A percentile compares a stretch with the other conserved stretches of the same genome.
These are phyloP conservation scores for Aspergillus hortae DNA, from an alignment of 2,329 filamentous ascomycete species.

Conservation along the genomic window DNA sequence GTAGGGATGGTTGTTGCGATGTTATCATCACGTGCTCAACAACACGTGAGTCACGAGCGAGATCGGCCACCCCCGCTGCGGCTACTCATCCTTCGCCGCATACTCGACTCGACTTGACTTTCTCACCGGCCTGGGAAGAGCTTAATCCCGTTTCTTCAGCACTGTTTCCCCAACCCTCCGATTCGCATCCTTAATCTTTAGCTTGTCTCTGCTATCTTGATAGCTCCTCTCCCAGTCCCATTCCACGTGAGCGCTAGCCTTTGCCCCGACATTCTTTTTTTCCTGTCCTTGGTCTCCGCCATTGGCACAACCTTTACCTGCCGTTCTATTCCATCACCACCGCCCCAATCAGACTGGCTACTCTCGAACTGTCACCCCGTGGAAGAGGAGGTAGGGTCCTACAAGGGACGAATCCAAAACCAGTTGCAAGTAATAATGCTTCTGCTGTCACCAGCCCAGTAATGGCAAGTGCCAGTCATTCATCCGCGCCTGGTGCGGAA, in stretches of 20 bases:
- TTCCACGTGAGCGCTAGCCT: background rate
- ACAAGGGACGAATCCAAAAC: slow-evolving; percentile 24
- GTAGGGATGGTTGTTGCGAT: background rate
- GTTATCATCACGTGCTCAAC: slow-evolving; percentile 9
- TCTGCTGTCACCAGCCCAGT: slow-evolving; percentile 33
- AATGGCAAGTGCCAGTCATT: slow-evolving; percentile 33
- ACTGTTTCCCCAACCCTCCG: too few species aligned
- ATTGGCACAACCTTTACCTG: slow-evolving; percentile 6
- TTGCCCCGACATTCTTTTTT: slow-evolving; percentile 4
- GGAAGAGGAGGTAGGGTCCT: slow-evolving; percentile 34
- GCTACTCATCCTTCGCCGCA: background rate
- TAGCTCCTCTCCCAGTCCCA: background rate
- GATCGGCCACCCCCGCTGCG: slow-evolving; percentile 12
- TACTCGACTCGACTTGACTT: background rate
- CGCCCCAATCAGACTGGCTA: slow-evolving; percentile 35
- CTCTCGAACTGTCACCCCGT: slow-evolving; percentile 28
- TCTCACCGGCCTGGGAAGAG: background rate
- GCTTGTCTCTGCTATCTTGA: too few species aligned
- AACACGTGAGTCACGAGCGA: slow-evolving; percentile 17
- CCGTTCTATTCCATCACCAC: slow-evolving; percentile 3
- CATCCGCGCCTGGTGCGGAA: slow-evolving; percentile 24
- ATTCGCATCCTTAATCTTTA: too few species aligned
- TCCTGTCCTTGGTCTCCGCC: slow-evolving; percentile 7
- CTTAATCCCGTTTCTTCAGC: too few species aligned
- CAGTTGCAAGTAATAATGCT: slow-evolving; percentile 31